A percentile compares a stretch with the other conserved stretches of the same genome.
Conservation (phyloP, 78 protist species). For the Fonticula alba region DNA sequence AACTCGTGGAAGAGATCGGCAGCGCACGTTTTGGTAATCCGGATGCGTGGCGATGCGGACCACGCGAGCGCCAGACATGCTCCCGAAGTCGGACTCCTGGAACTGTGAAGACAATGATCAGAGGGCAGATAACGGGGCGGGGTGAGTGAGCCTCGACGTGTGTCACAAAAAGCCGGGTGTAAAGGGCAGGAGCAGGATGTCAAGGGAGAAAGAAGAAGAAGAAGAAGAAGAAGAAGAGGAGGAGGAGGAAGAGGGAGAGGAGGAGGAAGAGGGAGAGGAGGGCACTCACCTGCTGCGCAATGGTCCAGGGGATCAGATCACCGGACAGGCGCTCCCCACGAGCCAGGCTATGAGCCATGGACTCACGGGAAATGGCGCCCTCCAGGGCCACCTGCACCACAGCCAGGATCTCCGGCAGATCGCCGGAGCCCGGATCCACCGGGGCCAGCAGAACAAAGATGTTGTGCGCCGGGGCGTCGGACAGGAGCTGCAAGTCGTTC, state of each 20-base stretch:
- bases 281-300: constrained; percentile 59
- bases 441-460: constrained; percentile 87
- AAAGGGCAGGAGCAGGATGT: no score
- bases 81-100: constrained; percentile 74
- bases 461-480: constrained; percentile 97
- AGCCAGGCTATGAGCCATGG: constrained; percentile 22
- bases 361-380: constrained; percentile 61
- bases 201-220: neutral
- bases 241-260: no score
- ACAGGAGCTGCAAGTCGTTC: constrained; percentile 91
- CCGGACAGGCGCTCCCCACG: constrained; percentile 74
- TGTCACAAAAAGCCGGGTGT: neutral
- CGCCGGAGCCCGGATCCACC: constrained; percentile 12
- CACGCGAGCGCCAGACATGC: constrained; percentile 84
- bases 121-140: neutral
- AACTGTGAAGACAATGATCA: constrained; percentile 15
- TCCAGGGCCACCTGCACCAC: constrained; percentile 84
- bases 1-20: neutral
- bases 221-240: no score
- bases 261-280: no score
- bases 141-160: neutral
- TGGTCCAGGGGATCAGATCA: constrained; percentile 97
- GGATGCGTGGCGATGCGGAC: constrained; percentile 96
- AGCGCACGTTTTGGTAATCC: constrained; percentile 23
- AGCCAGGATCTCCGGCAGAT: constrained; percentile 75